Evolutionary conservation across 345 rosid genomes (phyloP), one percentile per base, ranked within the genome.

Genomic region (Mercurialis annua): DNA sequence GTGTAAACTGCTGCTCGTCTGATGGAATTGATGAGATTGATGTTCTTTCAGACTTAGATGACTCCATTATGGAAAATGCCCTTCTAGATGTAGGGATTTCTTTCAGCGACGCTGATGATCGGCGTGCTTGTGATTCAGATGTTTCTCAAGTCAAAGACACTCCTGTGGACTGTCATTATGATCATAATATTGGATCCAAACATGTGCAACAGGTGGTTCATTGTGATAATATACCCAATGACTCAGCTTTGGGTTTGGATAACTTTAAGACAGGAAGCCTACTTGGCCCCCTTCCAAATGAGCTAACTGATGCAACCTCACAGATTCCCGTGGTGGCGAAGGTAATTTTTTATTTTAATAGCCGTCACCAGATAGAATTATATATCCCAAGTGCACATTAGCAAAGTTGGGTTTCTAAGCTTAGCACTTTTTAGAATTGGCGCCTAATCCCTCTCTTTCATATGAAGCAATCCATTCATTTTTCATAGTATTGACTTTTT

Each of bases 11-110:
- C 75, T 65, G 44, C 69, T 31, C 73, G 50, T 43, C 61, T 49
- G 59, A 65, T 58, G 78, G 71, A 55, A 59, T 55, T 70, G 80
- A 68, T 31, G 83, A 78, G 72, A 73, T 64, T 66, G 81, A 80
- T 68, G 64, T 17, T 52, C 76, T 82, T 51, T 56, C 60, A 0
- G 86, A 81, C 31, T 66, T 85, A 62, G 85, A 81, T 79, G 83
- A 85, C 68, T 71, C 68, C 11, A 27, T 59, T 59, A 82, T 81
- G 82, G 66, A 40, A 38, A 88, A 82, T 72, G 85, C 87, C 46
- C 85, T 75, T 49, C 62, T 72, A 78, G 88, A 87, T 74, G 84
- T 83, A 20, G 87, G 90, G 17, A 59, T 85, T 63, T 71, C 71
- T 71, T 57, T 67, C 24, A 52, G 40, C 27, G 73, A 50, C 59